phyloP scores from a whole-genome alignment of 306 rosid genomes.

The Pyrus betulifolia region DNA sequence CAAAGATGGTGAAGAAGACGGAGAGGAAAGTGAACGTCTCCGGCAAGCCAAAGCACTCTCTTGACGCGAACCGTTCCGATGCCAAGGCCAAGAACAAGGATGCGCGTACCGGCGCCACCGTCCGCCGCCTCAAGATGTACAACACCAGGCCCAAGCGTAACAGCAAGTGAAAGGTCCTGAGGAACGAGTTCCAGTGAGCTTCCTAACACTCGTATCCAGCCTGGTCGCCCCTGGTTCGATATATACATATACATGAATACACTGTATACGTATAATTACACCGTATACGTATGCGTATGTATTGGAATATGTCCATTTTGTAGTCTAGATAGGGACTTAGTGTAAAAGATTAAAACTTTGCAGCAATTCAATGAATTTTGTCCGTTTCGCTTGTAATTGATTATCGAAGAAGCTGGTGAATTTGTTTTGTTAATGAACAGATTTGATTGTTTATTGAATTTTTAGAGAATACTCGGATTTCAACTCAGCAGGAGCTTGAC shows the following conservation, averaged over 20 bases:
- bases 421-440: not conserved
- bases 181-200: slow-evolving; percentile 62
- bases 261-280: not conserved
- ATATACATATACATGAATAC: not conserved
- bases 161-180: slow-evolving; percentile 47
- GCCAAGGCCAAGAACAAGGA: slow-evolving; percentile 18
- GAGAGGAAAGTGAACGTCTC: slow-evolving; percentile 60
- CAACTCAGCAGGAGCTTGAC: slow-evolving; percentile 75
- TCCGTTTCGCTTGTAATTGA: not conserved
- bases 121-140: slow-evolving; percentile 90
- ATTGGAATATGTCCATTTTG: not conserved
- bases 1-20: slow-evolving; percentile 60
- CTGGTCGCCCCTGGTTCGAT: slow-evolving; percentile 94
- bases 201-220: slow-evolving; percentile 74
- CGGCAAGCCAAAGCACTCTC: slow-evolving; percentile 85
- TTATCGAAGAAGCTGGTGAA: not conserved
- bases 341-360: not conserved
- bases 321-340: not conserved
- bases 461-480: slow-evolving; percentile 69
- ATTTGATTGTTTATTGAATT: slow-evolving; percentile 4
- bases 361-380: not conserved
- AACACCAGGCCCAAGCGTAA: slow-evolving; percentile 61
- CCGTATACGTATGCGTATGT: not conserved
- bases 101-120: slow-evolving; percentile 72
- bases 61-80: slow-evolving; percentile 64